Percentiles rank a stretch among this genome's conserved stretches.
Evolutionary conservation across 306 rosid genomes (phyloP).

Genomic region (Abrus pulchellus): DNA sequence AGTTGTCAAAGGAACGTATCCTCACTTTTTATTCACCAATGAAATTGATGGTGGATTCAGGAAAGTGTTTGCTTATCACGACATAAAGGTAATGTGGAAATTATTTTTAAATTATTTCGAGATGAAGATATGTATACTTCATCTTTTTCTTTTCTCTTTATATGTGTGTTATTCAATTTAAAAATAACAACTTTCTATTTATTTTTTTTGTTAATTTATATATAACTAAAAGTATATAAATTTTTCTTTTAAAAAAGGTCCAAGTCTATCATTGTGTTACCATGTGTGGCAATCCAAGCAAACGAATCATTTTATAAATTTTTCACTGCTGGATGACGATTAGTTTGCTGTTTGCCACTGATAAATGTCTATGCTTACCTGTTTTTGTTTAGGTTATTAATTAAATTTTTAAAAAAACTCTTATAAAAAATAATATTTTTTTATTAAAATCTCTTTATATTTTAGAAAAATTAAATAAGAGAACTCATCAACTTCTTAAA

Average conservation of each 20-base stretch:
- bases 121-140: background rate
- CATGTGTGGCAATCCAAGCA: slow-evolving; percentile 23
- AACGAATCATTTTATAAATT: background rate
- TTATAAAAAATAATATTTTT: too few species aligned
- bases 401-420: too few species aligned
- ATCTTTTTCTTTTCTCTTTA: background rate
- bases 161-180: background rate
- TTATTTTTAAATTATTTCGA: background rate
- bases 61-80: slow-evolving; percentile 33
- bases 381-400: background rate
- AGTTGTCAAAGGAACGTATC: slow-evolving; percentile 28
- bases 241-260: background rate
- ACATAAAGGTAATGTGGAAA: slow-evolving; percentile 10
- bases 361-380: slow-evolving; percentile 1
- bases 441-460: too few species aligned
- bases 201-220: background rate
- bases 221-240: background rate
- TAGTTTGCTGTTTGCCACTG: background rate
- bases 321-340: too few species aligned
- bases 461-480: too few species aligned
- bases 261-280: slow-evolving; percentile 1
- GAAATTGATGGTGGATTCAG: slow-evolving; percentile 20
- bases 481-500: too few species aligned
- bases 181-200: background rate
- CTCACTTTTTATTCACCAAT: slow-evolving; percentile 49